Evolutionary conservation across 352 stramenopile genomes (phyloP), one percentile per base, ranked within the genome.

Genomic region (Phytophthora hybrid): DNA sequence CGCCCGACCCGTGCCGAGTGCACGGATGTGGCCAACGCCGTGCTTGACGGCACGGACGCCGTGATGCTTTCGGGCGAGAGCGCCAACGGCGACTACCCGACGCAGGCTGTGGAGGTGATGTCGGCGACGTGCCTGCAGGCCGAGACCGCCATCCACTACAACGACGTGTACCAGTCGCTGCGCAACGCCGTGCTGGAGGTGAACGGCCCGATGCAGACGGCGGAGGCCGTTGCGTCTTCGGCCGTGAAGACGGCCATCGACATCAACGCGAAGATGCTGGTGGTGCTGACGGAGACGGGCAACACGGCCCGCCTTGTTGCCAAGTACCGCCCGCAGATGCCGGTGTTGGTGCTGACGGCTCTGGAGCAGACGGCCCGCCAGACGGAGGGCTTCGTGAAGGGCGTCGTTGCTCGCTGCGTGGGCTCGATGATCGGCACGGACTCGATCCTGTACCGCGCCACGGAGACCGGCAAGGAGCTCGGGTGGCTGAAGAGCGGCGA

Each of bases 21-120:
- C 80, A 98, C 97, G 32, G 98, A 99, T 82, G 97, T 99, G 19
- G 96, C 97, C 37, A 99, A 99, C 83, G 97, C 98, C 54, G 97
- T 99, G 39, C 83, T 99, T 32, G 97, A 99, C 74, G 97, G 97
- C 61, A 96, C 97, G 61, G 98, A 99, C 81, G 91, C 79, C 65
- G 95, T 99, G 54, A 99, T 99, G 98, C 92, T 99, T 53, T 99
- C 93, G 55, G 98, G 97, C 39, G 98, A 99, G 87, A 99, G 97
- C 13, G 97, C 97, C 34, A 98, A 98, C 72, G 98, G 98, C 63
- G 89, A 98, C 53, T 98, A 99, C 86, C 97, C 97, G 19, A 65
- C 93, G 16, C 83, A 97, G 49, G 94, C 97, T 51, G 96, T 99
- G 44, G 74, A 89, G 61, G 99, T 99, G 82, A 98, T 98, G 93